Evolutionary conservation across 2,329 filamentous ascomycete genomes (phyloP), one percentile per base, ranked within the genome.

Genomic region (Fusarium transvaalense): DNA sequence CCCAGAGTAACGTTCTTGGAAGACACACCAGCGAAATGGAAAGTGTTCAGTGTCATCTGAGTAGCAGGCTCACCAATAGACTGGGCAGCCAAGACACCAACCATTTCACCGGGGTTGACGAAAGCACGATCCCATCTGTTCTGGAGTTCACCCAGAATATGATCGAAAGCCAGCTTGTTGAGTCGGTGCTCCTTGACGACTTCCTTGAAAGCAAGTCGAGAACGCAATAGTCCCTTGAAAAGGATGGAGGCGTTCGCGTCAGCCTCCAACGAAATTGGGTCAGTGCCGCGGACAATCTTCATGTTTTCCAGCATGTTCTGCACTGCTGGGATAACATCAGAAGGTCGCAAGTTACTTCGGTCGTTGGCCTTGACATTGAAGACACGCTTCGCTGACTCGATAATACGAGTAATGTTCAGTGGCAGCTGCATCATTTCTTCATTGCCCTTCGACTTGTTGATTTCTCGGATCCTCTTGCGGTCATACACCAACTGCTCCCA

Each of bases 21-120:
- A 37, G 97, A 97, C 64, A 99, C 94, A 97, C 96, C 96, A 80
- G 96, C 94, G 80, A 99, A 99, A 86, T 99, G 96, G 91, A 99
- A 99, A 25, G 96, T 99, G 83, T 99, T 99, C 64, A 99, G 84
- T 2, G 96, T 99, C 96, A 99, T 99, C 85, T 99, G 96, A 2
- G 96, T 99, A 23, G 96, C 97, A 39, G 96, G 96, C 81, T 99
- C 96, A 83, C 96, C 96, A 78, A 99, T 99, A 32, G 96, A 99
- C 82, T 99, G 96, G 9, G 97, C 96, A 68, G 96, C 96, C 75
- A 99, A 84, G 23, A 99, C 96, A 82, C 96, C 96, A 58, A 99
- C 96, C 96, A 99, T 99, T 79, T 99, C 97, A 77, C 97, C 96
- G 47, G 96, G 95, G 74, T 90, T 93, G 64, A 97, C 94, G 73